A percentile compares a stretch with the other conserved stretches of the same genome.
Conservation (phyloP, 1,284 basidiomycete genomes). For the Mycena citricolor region DNA sequence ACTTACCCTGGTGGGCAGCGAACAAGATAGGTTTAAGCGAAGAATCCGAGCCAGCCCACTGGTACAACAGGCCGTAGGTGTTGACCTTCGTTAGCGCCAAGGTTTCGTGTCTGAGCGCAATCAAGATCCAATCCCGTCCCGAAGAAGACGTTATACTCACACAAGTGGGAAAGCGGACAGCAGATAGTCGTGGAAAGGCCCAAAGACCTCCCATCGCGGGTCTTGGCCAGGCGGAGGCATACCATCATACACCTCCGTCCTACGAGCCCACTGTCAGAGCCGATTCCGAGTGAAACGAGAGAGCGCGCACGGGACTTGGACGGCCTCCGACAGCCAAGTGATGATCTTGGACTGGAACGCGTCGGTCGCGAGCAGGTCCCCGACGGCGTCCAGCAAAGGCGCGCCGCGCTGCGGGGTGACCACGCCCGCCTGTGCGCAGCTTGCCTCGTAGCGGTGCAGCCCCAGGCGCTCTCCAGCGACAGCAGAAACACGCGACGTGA, state of each 20-base stretch:
- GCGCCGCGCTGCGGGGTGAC: slow-evolving; percentile 44
- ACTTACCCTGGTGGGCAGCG: slow-evolving; percentile 59
- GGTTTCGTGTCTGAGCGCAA: slow-evolving; percentile 44
- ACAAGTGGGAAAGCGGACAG: slow-evolving; percentile 45
- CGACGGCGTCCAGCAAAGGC: slow-evolving; percentile 42
- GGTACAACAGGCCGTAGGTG: slow-evolving; percentile 67
- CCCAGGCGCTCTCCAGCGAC: no score
- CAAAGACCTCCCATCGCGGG: slow-evolving; percentile 51
- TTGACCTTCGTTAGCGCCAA: slow-evolving; percentile 60
- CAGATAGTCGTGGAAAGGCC: slow-evolving; percentile 50
- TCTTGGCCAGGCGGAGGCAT: slow-evolving; percentile 51
- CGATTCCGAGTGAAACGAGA: slow-evolving; percentile 21
- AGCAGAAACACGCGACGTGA: background rate
- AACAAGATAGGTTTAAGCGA: slow-evolving; percentile 68
- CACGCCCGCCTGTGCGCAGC: slow-evolving; percentile 48
- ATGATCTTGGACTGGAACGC: slow-evolving; percentile 48
- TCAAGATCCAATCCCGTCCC: slow-evolving; percentile 3
- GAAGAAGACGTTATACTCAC: no score
- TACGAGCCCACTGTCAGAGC: slow-evolving; percentile 20
- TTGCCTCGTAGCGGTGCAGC: no score
- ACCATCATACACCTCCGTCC: slow-evolving; percentile 49
- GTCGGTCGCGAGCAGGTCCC: slow-evolving; percentile 40
- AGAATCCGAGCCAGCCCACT: slow-evolving; percentile 63
- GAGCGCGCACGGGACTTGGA: slow-evolving; percentile 40
- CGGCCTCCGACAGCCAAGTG: slow-evolving; percentile 56